These are phyloP conservation scores for Dalechampia spathulata DNA, from an alignment of 441 rosid species.

Conservation along the genomic window DNA sequence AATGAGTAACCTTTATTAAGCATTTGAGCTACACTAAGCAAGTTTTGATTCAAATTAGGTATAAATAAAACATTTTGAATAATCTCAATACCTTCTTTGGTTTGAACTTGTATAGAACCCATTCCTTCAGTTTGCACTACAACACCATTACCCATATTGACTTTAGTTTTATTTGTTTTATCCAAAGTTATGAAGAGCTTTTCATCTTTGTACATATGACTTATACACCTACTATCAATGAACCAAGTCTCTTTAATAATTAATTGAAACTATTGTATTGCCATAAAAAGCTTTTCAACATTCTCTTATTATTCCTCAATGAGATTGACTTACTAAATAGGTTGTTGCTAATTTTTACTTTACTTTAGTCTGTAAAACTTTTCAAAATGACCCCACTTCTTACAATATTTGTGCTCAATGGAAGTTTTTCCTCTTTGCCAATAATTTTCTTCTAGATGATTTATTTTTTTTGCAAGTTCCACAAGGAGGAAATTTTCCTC, in stretches of 20 bases:
- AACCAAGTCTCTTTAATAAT: not conserved
- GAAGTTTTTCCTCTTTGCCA: no score
- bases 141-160: not conserved
- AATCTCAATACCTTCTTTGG: not conserved
- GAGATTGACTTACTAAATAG: not conserved
- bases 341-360: not conserved
- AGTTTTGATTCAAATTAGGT: not conserved
- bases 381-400: not conserved
- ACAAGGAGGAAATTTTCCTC: not conserved
- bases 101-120: not conserved
- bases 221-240: not conserved
- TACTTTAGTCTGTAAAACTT: not conserved
- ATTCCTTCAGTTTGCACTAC: not conserved
- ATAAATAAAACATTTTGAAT: not conserved
- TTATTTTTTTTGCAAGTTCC: not conserved
- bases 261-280: not conserved
- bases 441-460: no score
- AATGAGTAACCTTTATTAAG: not conserved
- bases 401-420: not conserved
- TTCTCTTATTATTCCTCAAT: not conserved
- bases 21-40: not conserved
- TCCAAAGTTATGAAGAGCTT: not conserved
- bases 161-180: not conserved
- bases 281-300: not conserved
- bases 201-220: not conserved